Conservation (phyloP, 805 yeast genomes). For the Aciculoconidium aculeatum region DNA sequence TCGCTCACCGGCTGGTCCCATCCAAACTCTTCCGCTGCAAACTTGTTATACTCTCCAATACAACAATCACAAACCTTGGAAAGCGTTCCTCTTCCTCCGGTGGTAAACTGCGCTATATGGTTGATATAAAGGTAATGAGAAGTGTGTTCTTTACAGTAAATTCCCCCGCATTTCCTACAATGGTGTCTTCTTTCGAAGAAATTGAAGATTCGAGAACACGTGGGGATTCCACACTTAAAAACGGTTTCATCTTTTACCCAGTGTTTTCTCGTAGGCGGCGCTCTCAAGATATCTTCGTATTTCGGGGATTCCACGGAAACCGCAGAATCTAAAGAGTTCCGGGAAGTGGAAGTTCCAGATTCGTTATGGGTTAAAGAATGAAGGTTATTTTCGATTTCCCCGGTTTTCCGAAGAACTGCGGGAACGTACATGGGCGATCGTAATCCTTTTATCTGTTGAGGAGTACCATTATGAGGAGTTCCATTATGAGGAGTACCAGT, state of each 20-base stretch:
- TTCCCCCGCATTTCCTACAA: constrained; percentile 80
- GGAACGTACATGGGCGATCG: constrained; percentile 87
- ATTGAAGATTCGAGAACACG: constrained; percentile 64
- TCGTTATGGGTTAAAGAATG: constrained; percentile 4
- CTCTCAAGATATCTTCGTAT: constrained; percentile 24
- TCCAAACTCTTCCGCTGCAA: constrained; percentile 38
- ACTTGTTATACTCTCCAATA: constrained; percentile 52
- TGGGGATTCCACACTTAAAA: constrained; percentile 48
- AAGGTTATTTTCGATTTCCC: constrained; percentile 7
- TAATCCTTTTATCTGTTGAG: constrained; percentile 75
- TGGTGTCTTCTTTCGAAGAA: constrained; percentile 78
- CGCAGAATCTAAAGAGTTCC: constrained; percentile 27
- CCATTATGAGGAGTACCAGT: too few relatives aligned
- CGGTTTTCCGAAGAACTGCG: constrained; percentile 64
- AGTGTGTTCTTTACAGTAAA: constrained; percentile 68
- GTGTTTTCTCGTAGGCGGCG: constrained; percentile 53
- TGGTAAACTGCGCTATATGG: constrained; percentile 55
- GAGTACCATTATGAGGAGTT: too few relatives aligned
- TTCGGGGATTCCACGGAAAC: constrained; percentile 19
- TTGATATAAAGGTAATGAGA: constrained; percentile 50
- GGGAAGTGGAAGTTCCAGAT: constrained; percentile 11
- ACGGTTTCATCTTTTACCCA: constrained; percentile 71
- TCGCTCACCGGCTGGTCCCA: constrained; percentile 7
- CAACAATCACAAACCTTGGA: constrained; percentile 70
- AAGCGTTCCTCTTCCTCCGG: constrained; percentile 61